Evolutionary conservation across 164 flowering plant species (phyloP).

Genomic region (Protea cynaroides): DNA sequence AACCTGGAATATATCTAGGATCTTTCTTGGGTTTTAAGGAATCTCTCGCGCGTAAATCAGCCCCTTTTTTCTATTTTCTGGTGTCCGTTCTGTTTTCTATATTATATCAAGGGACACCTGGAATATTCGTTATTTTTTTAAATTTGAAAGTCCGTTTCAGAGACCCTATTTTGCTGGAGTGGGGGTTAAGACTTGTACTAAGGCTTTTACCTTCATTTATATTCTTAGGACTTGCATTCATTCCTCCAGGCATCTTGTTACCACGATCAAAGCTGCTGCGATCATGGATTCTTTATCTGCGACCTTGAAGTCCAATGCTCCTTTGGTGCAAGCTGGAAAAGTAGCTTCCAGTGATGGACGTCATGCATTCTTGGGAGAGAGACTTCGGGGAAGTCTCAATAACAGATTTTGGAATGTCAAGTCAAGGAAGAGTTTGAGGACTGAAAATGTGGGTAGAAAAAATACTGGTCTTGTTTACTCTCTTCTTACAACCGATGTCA

Average conservation of each 20-base stretch:
- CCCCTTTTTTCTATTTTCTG: not conserved
- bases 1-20: too few relatives aligned
- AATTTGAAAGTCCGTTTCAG: not conserved
- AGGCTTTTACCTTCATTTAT: not conserved
- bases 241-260: not conserved
- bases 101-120: not conserved
- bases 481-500: slow-evolving; percentile 51
- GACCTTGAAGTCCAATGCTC: slow-evolving; percentile 27
- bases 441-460: slow-evolving; percentile 22
- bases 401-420: slow-evolving; percentile 22
- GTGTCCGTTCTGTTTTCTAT: not conserved
- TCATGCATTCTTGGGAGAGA: slow-evolving; percentile 43
- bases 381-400: slow-evolving; percentile 24
- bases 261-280: not conserved
- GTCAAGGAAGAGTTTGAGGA: slow-evolving; percentile 21
- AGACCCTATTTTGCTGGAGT: slow-evolving; percentile 9
- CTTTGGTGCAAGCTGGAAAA: slow-evolving; percentile 8
- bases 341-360: slow-evolving; percentile 14
- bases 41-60: too few relatives aligned
- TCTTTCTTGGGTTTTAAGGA: slow-evolving; percentile 3
- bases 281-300: slow-evolving; percentile 48
- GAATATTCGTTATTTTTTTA: not conserved
- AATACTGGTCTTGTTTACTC: slow-evolving; percentile 47
- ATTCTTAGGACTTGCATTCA: too few relatives aligned
- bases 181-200: not conserved